Evolutionary conservation across 495 filamentous ascomycete genomes (phyloP), one percentile per base, ranked within the genome.

Genomic region (Hypoxylon intermedium): DNA sequence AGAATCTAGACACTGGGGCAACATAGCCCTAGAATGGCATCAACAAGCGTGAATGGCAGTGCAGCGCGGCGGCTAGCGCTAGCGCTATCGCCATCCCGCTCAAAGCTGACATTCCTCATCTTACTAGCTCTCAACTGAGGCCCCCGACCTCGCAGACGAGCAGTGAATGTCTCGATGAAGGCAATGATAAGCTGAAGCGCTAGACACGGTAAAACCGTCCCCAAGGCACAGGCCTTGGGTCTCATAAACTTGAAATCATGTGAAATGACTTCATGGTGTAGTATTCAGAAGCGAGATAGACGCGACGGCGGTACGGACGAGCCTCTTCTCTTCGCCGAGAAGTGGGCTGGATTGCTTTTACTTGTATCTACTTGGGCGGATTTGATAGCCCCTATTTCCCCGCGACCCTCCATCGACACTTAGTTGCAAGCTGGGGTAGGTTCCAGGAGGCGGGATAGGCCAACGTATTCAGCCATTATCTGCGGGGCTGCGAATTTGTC

Each of bases 401-500:
- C 40, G 54, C 55, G 12, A 15, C 43, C 54, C 38, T 59, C 55
- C 61, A 60, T 60, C 46, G 60, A 46, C 60, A 58, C 49, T 19
- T 64, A 46, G 54, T 50, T 23, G 26, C n/a, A 60, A 40, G 52
- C 62, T 60, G 62, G 62, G 62, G 62, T 60, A 60, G 41, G 41
- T 28, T 53, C 9, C 21, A 24, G n/a, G 40, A 15, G 24, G 59
- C 11, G 34, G 52, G 62, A 65, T 65, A 65, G 62, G 62, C 52
- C 57, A 56, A 49, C 40, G 7, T 11, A 34, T 33, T 9, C 15
- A 48, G 21, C 16, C 44, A 65, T 60, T 65, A 65, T 65, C 62
- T 60, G 62, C 62, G 62, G 62, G 62, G 62, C 62, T 60, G 62
- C 62, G 62, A 56, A 56, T 56, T 65, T 57, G 52, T 20, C 51